These are phyloP conservation scores for Ambrosia trifida DNA, from an alignment of 129 eudicot genomes.

Conservation along the genomic window DNA sequence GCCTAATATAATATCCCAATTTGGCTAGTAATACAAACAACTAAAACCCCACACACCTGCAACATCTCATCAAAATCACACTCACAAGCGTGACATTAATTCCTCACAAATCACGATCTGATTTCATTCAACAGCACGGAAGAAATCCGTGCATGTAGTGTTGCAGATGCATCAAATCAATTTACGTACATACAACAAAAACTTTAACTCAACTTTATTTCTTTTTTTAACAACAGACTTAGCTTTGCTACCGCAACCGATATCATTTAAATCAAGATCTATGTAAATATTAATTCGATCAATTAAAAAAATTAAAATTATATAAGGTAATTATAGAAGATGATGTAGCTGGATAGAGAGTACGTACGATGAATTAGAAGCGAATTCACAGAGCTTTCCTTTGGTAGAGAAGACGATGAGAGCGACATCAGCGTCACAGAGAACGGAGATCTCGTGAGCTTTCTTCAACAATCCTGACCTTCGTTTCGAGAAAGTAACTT, in stretches of 20 bases:
- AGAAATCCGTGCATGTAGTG: too few species aligned
- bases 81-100: not conserved
- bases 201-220: too few species aligned
- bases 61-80: not conserved
- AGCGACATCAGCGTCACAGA: constrained; percentile 80
- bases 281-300: not conserved
- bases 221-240: too few species aligned
- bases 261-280: too few species aligned
- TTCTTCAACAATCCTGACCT: constrained; percentile 72
- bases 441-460: constrained; percentile 90
- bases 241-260: too few species aligned
- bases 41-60: not conserved
- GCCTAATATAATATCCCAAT: not conserved
- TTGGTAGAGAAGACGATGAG: constrained; percentile 78
- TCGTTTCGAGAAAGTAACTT: constrained; percentile 79
- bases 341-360: not conserved
- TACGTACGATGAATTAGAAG: constrained; percentile 74
- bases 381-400: constrained; percentile 78
- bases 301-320: too few species aligned
- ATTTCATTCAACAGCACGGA: too few species aligned
- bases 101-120: not conserved
- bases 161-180: not conserved
- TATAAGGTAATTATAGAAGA: not conserved
- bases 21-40: not conserved
- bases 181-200: not conserved